Percentiles rank a stretch among this genome's conserved stretches.
These are phyloP conservation scores for Fusarium mundagurra DNA, from an alignment of 2,329 filamentous ascomycete genomes.

Conservation along the genomic window DNA sequence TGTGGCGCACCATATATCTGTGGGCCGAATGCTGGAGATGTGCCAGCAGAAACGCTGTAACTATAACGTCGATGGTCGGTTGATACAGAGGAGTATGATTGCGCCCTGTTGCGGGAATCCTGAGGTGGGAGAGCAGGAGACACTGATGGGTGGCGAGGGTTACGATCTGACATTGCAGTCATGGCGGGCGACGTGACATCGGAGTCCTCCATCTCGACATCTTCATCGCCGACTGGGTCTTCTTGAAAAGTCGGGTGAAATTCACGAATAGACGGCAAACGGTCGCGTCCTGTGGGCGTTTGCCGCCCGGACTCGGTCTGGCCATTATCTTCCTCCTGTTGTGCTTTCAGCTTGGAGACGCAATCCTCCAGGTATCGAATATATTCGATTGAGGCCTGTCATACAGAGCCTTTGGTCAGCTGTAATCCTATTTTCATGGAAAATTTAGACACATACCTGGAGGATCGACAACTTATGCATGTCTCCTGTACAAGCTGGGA, in stretches of 20 bases:
- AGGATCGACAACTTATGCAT: constrained; percentile 98
- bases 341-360: constrained; percentile 78
- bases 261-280: constrained; percentile 51
- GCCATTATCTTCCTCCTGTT: constrained; percentile 51
- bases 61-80: constrained; percentile 62
- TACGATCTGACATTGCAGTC: constrained; percentile 45
- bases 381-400: constrained; percentile 93
- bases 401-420: constrained; percentile 11
- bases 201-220: constrained; percentile 71
- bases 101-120: constrained; percentile 56
- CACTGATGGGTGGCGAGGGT: constrained; percentile 57
- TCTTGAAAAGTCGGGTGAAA: constrained; percentile 55
- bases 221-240: constrained; percentile 48
- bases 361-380: constrained; percentile 94
- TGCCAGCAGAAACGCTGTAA: constrained; percentile 59
- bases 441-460: constrained; percentile 68
- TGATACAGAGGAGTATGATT: constrained; percentile 64
- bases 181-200: constrained; percentile 60
- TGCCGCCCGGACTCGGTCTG: constrained; percentile 43
- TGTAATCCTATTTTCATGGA: background rate
- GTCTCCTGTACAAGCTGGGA: constrained; percentile 93
- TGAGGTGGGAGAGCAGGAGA: constrained; percentile 63
- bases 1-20: constrained; percentile 46
- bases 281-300: constrained; percentile 41
- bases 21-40: constrained; percentile 68